A percentile compares a stretch with the other conserved stretches of the same genome.
Evolutionary conservation across 73 alveolate genomes (phyloP).

Genomic region (Loxodes magnus): DNA sequence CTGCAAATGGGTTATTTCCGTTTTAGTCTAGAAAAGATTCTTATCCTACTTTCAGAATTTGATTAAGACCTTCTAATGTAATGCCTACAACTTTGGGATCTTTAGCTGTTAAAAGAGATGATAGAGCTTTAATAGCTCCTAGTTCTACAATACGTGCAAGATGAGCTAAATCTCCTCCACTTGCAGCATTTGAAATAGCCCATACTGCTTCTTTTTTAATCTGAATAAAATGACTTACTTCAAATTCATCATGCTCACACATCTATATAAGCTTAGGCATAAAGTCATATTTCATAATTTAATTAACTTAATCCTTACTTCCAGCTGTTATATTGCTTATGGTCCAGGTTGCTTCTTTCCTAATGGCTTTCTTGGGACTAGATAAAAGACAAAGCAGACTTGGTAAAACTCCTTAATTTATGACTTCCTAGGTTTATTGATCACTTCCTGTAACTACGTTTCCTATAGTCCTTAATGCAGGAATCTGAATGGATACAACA

Average conservation of each 20-base stretch:
- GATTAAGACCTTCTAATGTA: conserved; percentile 72
- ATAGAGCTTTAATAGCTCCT: conserved; percentile 55
- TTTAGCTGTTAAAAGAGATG: conserved; percentile 27
- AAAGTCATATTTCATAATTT: conserved; percentile 42
- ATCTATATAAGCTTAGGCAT: conserved; percentile 39
- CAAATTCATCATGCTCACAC: conserved; percentile 49
- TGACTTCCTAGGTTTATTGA: conserved; percentile 65
- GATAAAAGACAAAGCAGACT: conserved; percentile 46
- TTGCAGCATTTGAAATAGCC: conserved; percentile 83
- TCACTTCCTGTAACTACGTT: conserved; percentile 86
- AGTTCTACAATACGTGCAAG: conserved; percentile 46
- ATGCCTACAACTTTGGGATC: conserved; percentile 68
- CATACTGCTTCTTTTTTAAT: conserved; percentile 83
- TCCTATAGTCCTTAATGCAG: conserved; percentile 85
- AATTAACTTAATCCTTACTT: conserved; percentile 56
- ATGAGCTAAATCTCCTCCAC: conserved; percentile 46
- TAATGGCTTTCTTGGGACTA: conserved; percentile 55
- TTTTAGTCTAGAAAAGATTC: conserved; percentile 11
- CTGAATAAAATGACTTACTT: no score
- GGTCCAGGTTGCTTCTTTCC: conserved; percentile 94
- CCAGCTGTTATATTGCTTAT: conserved; percentile 92
- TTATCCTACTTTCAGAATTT: conserved; percentile 62
- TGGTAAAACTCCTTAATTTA: conserved; percentile 64
- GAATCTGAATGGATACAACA: conserved; percentile 46
- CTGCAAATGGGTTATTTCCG: conserved; percentile 35